These are phyloP conservation scores for Scytalidium sp. DNA, from an alignment of 2,329 filamentous ascomycete genomes.

Conservation along the genomic window DNA sequence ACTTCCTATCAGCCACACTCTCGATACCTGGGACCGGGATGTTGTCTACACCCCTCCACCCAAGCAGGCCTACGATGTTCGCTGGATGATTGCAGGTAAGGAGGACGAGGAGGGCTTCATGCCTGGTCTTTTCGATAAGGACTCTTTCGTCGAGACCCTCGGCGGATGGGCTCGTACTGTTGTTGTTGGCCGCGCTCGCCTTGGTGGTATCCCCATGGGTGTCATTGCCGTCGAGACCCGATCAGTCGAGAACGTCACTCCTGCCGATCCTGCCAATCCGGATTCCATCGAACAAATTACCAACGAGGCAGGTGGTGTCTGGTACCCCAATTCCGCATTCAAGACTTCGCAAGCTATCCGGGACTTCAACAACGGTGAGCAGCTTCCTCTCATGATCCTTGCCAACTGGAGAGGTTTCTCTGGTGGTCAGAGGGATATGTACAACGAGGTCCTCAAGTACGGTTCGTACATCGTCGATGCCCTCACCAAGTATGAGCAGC, in stretches of 20 bases:
- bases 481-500: slow-evolving; percentile 97
- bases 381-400: slow-evolving; percentile 97
- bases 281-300: slow-evolving; percentile 95
- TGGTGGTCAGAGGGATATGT: slow-evolving; percentile 99
- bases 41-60: slow-evolving; percentile 76
- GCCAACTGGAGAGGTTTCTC: slow-evolving; percentile 99
- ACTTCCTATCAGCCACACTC: slow-evolving; percentile 83
- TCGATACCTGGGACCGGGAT: slow-evolving; percentile 91
- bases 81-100: slow-evolving; percentile 89
- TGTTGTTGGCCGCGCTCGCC: slow-evolving; percentile 91
- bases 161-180: slow-evolving; percentile 97
- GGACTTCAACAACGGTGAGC: slow-evolving; percentile 99
- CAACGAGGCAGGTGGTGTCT: slow-evolving; percentile 96
- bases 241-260: slow-evolving; percentile 93
- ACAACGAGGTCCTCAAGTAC: slow-evolving; percentile 99
- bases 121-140: slow-evolving; percentile 90
- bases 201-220: slow-evolving; percentile 96
- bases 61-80: slow-evolving; percentile 83
- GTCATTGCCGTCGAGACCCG: slow-evolving; percentile 97
- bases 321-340: slow-evolving; percentile 99
- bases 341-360: slow-evolving; percentile 99
- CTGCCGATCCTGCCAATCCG: slow-evolving; percentile 95
- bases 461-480: slow-evolving; percentile 99
- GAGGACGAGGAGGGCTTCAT: slow-evolving; percentile 78
- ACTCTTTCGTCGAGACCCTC: slow-evolving; percentile 94